Evolutionary conservation across 2,329 filamentous ascomycete genomes (phyloP), one percentile per base, ranked within the genome.

Genomic region (Aschersonia sp.): DNA sequence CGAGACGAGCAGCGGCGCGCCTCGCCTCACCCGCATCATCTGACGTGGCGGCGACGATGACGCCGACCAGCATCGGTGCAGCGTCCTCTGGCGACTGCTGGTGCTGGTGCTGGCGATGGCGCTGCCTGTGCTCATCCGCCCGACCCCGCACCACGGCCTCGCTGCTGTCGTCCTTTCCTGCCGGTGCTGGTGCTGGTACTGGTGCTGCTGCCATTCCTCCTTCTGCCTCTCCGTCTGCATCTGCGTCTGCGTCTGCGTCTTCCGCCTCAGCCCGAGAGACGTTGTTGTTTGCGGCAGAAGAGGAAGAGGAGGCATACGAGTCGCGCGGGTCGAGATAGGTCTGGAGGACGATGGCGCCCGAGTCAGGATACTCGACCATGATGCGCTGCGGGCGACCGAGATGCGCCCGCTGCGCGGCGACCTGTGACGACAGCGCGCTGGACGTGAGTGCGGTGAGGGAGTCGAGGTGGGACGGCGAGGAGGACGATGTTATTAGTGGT

Each of bases 341-440:
- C 51, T 72, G 62, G 30, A 70, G 55, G 43, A 70, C 59, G 45
- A 70, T 60, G 52, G 67, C 60, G 29, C 66, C 66, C 45, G 62
- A 61, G 40, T 66, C 62, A 3, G 62, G 64, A 57, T 75, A 74
- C 57, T 80, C 76, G 57, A 80, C 70, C 60, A 80, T 73, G 52
- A 81, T 68, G 58, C 76, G 73, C 55, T 74, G 67, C 3, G 76
- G 73, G 6, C 58, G 55, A 53, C 77, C 77, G 42, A 77, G 67
- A 44, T 68, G 70, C 6, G 79, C 66, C 45, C 76, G 71, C 35
- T 64, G 62, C 5, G 73, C 71, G 45, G 74, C 66, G 43, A 74
- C 71, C 55, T 74, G 71, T 10, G 72, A 71, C 50, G 66, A 67
- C 30, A 79, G 66, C 12, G 76, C 73, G 45, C 70, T 68, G 43